phyloP scores from a whole-genome alignment of 192 early-diverging fungal species.

The Linnemannia zychae region DNA sequence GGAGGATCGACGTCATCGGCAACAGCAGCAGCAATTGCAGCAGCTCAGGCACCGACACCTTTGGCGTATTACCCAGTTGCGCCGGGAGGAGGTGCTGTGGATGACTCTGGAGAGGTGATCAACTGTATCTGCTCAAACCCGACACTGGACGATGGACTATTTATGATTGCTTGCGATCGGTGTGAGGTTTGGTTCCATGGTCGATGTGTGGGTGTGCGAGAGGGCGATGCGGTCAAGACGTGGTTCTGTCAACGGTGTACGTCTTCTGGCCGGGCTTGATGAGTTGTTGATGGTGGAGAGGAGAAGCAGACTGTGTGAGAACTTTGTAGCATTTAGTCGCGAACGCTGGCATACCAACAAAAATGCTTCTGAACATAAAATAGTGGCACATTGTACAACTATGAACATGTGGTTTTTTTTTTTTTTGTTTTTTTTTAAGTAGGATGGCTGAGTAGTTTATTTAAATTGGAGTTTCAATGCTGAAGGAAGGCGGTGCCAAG shows the following conservation, averaged over 20 bases:
- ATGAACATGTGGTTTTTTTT: not conserved
- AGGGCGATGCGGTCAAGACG: constrained; percentile 56
- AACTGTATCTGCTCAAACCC: constrained; percentile 71
- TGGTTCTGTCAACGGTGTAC: constrained; percentile 69
- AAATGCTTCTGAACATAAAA: not conserved
- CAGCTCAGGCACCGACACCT: not conserved
- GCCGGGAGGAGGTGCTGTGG: not conserved
- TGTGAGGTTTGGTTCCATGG: constrained; percentile 78
- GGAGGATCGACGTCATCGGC: not conserved
- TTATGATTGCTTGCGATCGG: constrained; percentile 75
- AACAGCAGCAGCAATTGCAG: too few relatives aligned
- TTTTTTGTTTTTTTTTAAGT: too few relatives aligned
- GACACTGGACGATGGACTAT: constrained; percentile 69
- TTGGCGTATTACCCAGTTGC: constrained; percentile 8
- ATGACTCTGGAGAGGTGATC: constrained; percentile 57
- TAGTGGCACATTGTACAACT: not conserved
- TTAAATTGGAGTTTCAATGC: too few relatives aligned
- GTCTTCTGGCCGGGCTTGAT: not conserved
- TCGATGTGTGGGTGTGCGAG: constrained; percentile 63
- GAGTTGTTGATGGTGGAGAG: not conserved
- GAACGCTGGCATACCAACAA: not conserved
- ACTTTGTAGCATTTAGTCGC: not conserved
- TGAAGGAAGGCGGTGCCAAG: too few relatives aligned
- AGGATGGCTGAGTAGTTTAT: not conserved
- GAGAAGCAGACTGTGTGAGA: not conserved